Conservation (phyloP, 1,139 yeast genomes). For the Geotrichum bryndzae region DNA sequence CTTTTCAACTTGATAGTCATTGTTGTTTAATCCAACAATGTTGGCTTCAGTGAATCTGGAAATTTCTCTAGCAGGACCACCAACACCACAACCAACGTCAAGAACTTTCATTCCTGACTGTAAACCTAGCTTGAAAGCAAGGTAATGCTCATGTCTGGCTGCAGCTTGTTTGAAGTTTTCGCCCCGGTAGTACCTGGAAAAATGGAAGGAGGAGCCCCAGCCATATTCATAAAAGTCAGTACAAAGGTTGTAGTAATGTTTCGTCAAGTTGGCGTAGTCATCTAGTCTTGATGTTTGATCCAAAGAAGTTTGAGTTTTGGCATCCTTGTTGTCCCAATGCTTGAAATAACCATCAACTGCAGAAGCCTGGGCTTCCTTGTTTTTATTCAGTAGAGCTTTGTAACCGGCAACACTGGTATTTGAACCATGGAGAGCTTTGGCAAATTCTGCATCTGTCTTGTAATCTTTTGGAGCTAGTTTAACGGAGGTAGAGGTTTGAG, state of each 20-base stretch:
- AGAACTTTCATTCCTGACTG: slow-evolving; percentile 76
- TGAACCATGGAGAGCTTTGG: slow-evolving; percentile 66
- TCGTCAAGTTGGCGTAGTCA: slow-evolving; percentile 85
- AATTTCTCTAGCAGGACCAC: slow-evolving; percentile 98
- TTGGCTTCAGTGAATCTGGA: slow-evolving; percentile 83
- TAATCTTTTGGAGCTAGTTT: slow-evolving; percentile 38
- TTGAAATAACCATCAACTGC: slow-evolving; percentile 89
- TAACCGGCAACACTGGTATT: slow-evolving; percentile 64
- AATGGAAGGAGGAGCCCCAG: slow-evolving; percentile 98
- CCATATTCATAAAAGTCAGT: slow-evolving; percentile 97
- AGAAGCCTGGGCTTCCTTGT: slow-evolving; percentile 68
- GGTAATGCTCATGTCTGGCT: slow-evolving; percentile 93
- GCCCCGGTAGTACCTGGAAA: slow-evolving; percentile 86
- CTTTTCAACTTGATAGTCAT: slow-evolving; percentile 88
- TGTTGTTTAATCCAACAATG: slow-evolving; percentile 88
- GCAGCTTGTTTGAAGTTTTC: slow-evolving; percentile 92
- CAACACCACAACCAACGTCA: slow-evolving; percentile 99
- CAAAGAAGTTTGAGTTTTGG: slow-evolving; percentile 59
- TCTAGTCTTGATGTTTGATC: slow-evolving; percentile 63
- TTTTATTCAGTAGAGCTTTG: slow-evolving; percentile 69
- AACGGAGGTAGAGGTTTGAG: slow-evolving; percentile 23
- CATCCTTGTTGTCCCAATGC: slow-evolving; percentile 70
- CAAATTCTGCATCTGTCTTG: slow-evolving; percentile 48
- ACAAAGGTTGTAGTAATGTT: slow-evolving; percentile 91
- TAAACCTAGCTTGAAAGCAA: slow-evolving; percentile 82